These are phyloP conservation scores for Spinacia oleracea DNA, from an alignment of 179 eudicot genomes.

Conservation along the genomic window DNA sequence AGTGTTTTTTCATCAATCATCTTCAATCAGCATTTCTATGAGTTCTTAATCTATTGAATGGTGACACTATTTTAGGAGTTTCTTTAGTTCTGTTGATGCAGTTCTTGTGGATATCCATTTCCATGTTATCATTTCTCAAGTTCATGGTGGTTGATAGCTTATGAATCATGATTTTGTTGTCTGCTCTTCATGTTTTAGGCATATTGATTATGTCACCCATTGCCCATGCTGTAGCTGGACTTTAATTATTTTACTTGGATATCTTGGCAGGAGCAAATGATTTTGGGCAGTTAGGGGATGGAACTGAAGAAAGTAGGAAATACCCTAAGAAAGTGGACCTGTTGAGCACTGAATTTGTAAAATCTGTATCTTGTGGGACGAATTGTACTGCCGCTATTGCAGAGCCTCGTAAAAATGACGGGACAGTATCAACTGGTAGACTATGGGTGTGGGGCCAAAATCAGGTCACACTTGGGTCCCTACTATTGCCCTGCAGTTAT, in stretches of 20 bases:
- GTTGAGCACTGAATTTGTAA: constrained; percentile 71
- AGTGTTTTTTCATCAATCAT: not conserved
- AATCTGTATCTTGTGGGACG: constrained; percentile 92
- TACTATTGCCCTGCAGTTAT: not conserved
- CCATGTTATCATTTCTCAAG: not conserved
- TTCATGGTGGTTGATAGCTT: constrained; percentile 1
- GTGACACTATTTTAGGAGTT: not conserved
- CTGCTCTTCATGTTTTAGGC: not conserved
- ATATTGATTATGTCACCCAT: not conserved
- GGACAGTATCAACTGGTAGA: constrained; percentile 62
- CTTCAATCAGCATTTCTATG: not conserved
- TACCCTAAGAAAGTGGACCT: constrained; percentile 73
- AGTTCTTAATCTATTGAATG: constrained; percentile 10
- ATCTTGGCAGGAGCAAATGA: constrained; percentile 81
- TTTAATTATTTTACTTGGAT: constrained; percentile 14
- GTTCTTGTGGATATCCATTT: not conserved
- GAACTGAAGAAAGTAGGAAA: constrained; percentile 83
- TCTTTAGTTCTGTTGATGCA: not conserved
- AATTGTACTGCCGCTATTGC: constrained; percentile 99
- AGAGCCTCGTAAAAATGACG: constrained; percentile 86
- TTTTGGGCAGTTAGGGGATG: constrained; percentile 99
- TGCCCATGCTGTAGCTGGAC: constrained; percentile 3
- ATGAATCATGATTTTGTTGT: not conserved
- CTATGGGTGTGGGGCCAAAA: constrained; percentile 99
- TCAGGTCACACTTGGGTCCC: constrained; percentile 54